Conservation (phyloP, 352 stramenopile species). For the Pythium scleroteichum region DNA sequence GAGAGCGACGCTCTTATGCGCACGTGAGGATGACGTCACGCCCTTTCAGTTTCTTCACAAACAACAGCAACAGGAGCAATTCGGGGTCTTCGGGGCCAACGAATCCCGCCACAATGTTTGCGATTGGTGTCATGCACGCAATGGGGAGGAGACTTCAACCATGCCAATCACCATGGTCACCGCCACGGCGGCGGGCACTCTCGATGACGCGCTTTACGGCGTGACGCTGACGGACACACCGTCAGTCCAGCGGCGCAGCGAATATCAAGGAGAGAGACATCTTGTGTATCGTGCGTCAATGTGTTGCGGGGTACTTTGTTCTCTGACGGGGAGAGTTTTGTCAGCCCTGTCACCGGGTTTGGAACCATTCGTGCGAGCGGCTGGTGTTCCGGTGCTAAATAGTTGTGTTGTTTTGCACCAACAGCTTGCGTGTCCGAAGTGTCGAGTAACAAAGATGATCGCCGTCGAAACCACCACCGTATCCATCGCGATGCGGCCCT, state of each 20-base stretch:
- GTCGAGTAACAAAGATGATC: slow-evolving; percentile 25
- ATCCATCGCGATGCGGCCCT: slow-evolving; percentile 1
- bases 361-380: too few relatives aligned
- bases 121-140: slow-evolving; percentile 42
- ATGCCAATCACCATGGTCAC: slow-evolving; percentile 34
- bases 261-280: slow-evolving; percentile 42
- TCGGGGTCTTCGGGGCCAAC: slow-evolving; percentile 18
- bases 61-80: slow-evolving; percentile 17
- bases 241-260: slow-evolving; percentile 36
- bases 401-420: too few relatives aligned
- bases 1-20: slow-evolving; percentile 40
- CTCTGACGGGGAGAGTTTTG: slow-evolving; percentile 7
- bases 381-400: too few relatives aligned
- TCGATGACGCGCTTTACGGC: slow-evolving; percentile 59
- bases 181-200: slow-evolving; percentile 37
- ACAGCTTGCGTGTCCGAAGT: slow-evolving; percentile 20
- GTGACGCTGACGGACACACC: slow-evolving; percentile 43
- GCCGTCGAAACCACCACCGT: slow-evolving; percentile 13
- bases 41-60: slow-evolving; percentile 14
- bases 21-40: slow-evolving; percentile 26
- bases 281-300: slow-evolving; percentile 12
- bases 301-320: slow-evolving; percentile 8
- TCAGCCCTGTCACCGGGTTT: slow-evolving; percentile 26
- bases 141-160: slow-evolving; percentile 41
- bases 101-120: slow-evolving; percentile 18